Percentiles rank a stretch among this genome's conserved stretches.
Conservation (phyloP, 1,284 basidiomycete species). For the Violaceomyces palustris region DNA sequence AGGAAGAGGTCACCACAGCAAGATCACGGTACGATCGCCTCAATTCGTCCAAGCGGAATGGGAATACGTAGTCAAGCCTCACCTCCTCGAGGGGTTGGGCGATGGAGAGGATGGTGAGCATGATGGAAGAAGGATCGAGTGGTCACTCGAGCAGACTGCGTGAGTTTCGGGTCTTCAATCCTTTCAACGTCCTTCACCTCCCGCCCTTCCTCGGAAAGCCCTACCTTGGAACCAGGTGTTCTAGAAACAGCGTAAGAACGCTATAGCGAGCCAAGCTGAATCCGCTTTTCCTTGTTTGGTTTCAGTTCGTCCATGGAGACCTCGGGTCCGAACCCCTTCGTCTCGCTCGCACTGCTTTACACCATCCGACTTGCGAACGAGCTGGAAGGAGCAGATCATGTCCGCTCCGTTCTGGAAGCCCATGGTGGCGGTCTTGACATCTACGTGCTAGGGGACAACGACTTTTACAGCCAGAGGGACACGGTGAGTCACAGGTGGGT, state of each 20-base stretch:
- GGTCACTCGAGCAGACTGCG: slow-evolving; percentile 25
- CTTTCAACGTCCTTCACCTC: no score
- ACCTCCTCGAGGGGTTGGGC: no score
- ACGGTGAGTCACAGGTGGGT: no score
- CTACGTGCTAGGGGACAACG: slow-evolving; percentile 84
- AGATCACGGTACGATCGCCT: slow-evolving; percentile 74
- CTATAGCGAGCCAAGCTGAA: no score
- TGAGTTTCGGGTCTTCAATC: no score
- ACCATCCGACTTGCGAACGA: slow-evolving; percentile 61
- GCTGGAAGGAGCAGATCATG: slow-evolving; percentile 52
- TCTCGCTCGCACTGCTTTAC: slow-evolving; percentile 76
- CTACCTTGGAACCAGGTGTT: no score
- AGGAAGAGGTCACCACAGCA: no score
- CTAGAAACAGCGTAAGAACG: no score
- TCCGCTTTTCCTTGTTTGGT: no score
- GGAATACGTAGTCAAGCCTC: slow-evolving; percentile 66
- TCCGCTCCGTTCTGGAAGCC: slow-evolving; percentile 2
- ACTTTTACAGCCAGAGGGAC: slow-evolving; percentile 90
- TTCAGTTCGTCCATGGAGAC: no score
- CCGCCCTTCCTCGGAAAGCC: no score
- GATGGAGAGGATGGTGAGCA: neutral
- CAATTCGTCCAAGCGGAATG: slow-evolving; percentile 80
- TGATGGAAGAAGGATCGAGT: no score
- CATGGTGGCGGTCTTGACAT: slow-evolving; percentile 63
- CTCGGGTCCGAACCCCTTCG: slow-evolving; percentile 79